A percentile compares a stretch with the other conserved stretches of the same genome.
Conservation (phyloP, 371 early-diverging fungal genomes). For the Zopfochytrium polystomum region DNA sequence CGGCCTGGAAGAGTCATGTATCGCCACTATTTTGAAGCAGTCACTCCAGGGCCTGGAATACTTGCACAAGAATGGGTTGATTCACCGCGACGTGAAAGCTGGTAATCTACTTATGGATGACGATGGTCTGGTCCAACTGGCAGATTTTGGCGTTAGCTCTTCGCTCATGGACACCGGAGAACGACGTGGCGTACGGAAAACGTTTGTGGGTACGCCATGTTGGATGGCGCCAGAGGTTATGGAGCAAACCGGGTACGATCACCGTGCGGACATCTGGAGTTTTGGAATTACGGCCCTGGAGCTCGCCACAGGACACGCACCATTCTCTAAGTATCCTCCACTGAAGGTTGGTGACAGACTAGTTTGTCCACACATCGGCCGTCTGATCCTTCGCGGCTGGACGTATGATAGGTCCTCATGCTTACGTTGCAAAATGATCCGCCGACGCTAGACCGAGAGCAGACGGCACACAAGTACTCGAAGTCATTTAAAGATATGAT, state of each 20-base stretch:
- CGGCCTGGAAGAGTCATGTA: slow-evolving; percentile 77
- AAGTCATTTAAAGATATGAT: slow-evolving; percentile 83
- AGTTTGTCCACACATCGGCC: neutral
- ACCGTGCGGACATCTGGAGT: slow-evolving; percentile 90
- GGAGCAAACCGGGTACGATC: slow-evolving; percentile 79
- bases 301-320: slow-evolving; percentile 88
- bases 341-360: slow-evolving; percentile 67
- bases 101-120: slow-evolving; percentile 83
- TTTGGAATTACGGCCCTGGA: slow-evolving; percentile 91
- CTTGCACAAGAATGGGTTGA: slow-evolving; percentile 81
- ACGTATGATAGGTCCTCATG: slow-evolving; percentile 70
- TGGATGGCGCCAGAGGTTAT: slow-evolving; percentile 87
- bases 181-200: slow-evolving; percentile 64
- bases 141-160: slow-evolving; percentile 87
- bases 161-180: slow-evolving; percentile 77
- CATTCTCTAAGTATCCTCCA: slow-evolving; percentile 87
- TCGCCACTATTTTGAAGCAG: slow-evolving; percentile 84
- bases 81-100: slow-evolving; percentile 91
- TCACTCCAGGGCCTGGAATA: slow-evolving; percentile 80
- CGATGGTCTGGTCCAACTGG: slow-evolving; percentile 78
- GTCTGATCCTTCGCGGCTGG: no score
- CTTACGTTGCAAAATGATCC: slow-evolving; percentile 85
- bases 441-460: slow-evolving; percentile 79
- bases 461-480: slow-evolving; percentile 68
- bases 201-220: slow-evolving; percentile 90